A percentile compares a stretch with the other conserved stretches of the same genome.
Evolutionary conservation across 2,329 filamentous ascomycete species (phyloP).

Genomic region (Leptographium galeiforme): DNA sequence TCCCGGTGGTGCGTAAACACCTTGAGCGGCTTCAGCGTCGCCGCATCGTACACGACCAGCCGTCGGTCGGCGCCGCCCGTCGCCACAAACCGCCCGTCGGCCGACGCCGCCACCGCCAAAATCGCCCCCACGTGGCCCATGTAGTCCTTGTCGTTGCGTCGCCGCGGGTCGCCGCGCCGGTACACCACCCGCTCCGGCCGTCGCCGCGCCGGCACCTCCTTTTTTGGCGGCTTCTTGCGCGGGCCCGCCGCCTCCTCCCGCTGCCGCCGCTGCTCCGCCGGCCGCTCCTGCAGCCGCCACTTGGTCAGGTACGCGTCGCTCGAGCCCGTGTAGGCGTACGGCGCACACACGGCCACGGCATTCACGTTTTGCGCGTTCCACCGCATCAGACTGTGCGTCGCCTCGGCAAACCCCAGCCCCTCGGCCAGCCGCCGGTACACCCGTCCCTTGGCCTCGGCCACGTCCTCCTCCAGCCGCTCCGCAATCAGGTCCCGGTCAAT

Average conservation of each 20-base stretch:
- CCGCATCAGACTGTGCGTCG: constrained; percentile 59
- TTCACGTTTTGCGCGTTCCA: constrained; percentile 69
- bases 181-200: constrained; percentile 50
- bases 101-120: constrained; percentile 70
- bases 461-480: constrained; percentile 79
- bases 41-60: constrained; percentile 78
- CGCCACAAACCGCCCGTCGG: constrained; percentile 80
- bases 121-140: constrained; percentile 72
- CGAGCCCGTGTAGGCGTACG: constrained; percentile 76
- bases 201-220: constrained; percentile 34
- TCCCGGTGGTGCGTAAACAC: constrained; percentile 89
- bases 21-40: constrained; percentile 62
- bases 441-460: constrained; percentile 80
- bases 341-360: constrained; percentile 62
- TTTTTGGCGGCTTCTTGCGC: no score
- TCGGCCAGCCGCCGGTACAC: constrained; percentile 70
- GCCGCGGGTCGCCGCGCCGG: constrained; percentile 47
- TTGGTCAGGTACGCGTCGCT: constrained; percentile 79
- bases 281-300: constrained; percentile 66
- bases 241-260: constrained; percentile 26
- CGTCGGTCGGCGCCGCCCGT: constrained; percentile 78
- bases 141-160: constrained; percentile 49
- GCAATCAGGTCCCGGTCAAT: constrained; percentile 89
- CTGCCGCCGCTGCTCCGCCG: constrained; percentile 45
- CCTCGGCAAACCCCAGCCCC: constrained; percentile 55